Conservation (phyloP, 192 early-diverging fungal genomes). For the Backusella circina region DNA sequence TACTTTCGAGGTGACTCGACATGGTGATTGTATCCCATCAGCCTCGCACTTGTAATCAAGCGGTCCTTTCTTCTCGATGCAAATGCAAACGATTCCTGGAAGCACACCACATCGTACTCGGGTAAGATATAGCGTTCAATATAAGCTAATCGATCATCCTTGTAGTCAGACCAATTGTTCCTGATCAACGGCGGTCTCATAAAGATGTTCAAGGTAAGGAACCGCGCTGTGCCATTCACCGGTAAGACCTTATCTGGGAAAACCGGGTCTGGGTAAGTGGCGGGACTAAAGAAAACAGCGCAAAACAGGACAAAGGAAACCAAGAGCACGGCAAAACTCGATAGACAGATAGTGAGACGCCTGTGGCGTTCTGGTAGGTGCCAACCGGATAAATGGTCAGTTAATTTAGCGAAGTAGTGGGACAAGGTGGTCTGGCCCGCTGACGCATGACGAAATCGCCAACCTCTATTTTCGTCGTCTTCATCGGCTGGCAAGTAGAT, state of each 20-base stretch:
- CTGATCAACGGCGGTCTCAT: conserved; percentile 67
- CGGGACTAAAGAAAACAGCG: conserved; percentile 26
- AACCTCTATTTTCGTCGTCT: background rate
- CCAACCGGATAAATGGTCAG: background rate
- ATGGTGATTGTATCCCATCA: conserved; percentile 64
- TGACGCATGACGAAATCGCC: background rate
- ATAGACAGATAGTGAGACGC: conserved; percentile 2
- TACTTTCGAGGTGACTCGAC: conserved; percentile 58
- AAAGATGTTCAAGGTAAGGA: conserved; percentile 70
- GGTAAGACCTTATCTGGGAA: conserved; percentile 29
- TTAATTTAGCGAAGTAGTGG: background rate
- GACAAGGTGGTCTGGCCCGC: background rate
- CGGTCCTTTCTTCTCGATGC: conserved; percentile 53
- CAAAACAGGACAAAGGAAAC: conserved; percentile 30
- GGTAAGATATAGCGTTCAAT: conserved; percentile 65
- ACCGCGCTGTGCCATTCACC: conserved; percentile 27
- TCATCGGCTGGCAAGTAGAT: conserved; percentile 19
- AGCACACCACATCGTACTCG: conserved; percentile 70
- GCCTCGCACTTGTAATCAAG: conserved; percentile 56
- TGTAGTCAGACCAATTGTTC: conserved; percentile 77
- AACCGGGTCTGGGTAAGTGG: conserved; percentile 15
- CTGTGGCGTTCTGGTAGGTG: conserved; percentile 1
- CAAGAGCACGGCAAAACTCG: background rate
- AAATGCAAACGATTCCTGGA: conserved; percentile 85
- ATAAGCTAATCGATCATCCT: conserved; percentile 67